A percentile compares a stretch with the other conserved stretches of the same genome.
phyloP scores from a whole-genome alignment of 2,329 filamentous ascomycete species.

The Beauveria medogensis region DNA sequence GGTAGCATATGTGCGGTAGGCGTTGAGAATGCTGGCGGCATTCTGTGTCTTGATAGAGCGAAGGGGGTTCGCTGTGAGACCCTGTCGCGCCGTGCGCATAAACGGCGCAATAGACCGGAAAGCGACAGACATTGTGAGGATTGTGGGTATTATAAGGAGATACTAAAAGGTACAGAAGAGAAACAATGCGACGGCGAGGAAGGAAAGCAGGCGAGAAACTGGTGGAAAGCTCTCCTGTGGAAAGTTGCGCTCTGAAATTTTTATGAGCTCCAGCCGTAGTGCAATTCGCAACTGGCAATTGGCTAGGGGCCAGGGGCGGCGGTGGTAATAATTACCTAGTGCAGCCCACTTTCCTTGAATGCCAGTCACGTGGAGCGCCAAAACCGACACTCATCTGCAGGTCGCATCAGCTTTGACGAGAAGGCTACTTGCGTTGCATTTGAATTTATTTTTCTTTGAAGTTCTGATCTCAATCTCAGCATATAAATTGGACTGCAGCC shows the following conservation, averaged over 20 bases:
- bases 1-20: conserved; percentile 56
- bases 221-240: conserved; percentile 18
- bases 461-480: background rate
- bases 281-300: conserved; percentile 8
- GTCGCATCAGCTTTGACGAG: background rate
- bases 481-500: background rate
- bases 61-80: conserved; percentile 68
- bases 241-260: conserved; percentile 26
- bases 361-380: conserved; percentile 7
- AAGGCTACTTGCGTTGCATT: background rate
- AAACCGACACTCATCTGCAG: background rate
- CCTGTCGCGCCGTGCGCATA: conserved; percentile 70
- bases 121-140: conserved; percentile 66
- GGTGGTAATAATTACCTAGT: background rate
- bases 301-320: conserved; percentile 4
- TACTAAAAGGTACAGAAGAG: conserved; percentile 19
- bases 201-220: conserved; percentile 10
- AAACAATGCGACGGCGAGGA: conserved; percentile 18
- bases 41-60: conserved; percentile 60
- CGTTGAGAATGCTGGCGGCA: conserved; percentile 55
- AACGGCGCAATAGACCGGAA: conserved; percentile 72
- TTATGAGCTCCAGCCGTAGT: conserved; percentile 23
- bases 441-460: background rate
- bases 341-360: conserved; percentile 1
- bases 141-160: conserved; percentile 16